phyloP scores from a whole-genome alignment of 345 rosid genomes.

The Citrus mangshanensis region DNA sequence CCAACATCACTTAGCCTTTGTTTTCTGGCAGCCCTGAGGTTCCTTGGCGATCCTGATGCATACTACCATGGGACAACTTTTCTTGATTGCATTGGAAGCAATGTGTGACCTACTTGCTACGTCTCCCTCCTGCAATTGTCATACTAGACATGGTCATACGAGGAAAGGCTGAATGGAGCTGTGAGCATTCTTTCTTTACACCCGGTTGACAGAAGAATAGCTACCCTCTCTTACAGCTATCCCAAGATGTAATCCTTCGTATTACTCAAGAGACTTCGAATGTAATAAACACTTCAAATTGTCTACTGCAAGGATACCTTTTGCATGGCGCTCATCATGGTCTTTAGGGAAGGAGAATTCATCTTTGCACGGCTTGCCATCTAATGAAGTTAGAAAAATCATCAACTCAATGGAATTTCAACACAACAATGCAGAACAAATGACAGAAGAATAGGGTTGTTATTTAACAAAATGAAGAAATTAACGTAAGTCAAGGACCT shows the following conservation, averaged over 20 bases:
- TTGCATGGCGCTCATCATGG: constrained; percentile 48
- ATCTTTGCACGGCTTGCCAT: constrained; percentile 82
- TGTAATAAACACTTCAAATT: background rate
- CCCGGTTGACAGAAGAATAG: background rate
- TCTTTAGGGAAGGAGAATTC: constrained; percentile 64
- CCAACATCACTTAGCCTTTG: background rate
- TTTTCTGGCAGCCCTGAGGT: constrained; percentile 12
- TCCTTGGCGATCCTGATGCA: constrained; percentile 57
- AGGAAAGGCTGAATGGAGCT: background rate
- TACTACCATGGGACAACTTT: constrained; percentile 59
- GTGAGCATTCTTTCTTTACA: background rate
- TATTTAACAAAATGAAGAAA: background rate
- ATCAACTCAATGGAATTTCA: background rate
- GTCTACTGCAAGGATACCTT: constrained; percentile 34
- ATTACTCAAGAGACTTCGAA: background rate
- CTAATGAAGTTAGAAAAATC: constrained; percentile 29
- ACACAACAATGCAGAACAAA: background rate
- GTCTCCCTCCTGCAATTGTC: constrained; percentile 64
- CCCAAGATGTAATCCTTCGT: background rate
- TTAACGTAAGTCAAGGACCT: constrained; percentile 36
- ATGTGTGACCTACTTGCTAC: constrained; percentile 79
- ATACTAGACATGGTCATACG: background rate
- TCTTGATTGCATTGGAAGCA: constrained; percentile 61
- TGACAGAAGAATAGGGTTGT: background rate
- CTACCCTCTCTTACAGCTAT: background rate